Base-by-base conservation (phyloP, 805 yeast genomes). In the Candida ulmi region DNA sequence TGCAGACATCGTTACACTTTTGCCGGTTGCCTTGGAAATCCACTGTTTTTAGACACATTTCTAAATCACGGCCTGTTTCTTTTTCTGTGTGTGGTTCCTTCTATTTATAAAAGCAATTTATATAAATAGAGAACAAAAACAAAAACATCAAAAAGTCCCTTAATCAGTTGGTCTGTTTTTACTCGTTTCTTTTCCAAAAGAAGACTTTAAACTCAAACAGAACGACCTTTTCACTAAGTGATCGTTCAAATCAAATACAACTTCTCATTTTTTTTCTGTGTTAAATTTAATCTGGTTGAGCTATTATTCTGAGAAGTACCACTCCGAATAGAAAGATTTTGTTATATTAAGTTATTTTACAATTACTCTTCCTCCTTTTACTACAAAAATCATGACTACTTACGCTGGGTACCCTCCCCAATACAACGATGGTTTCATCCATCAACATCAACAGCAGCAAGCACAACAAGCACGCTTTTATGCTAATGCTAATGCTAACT, bases 181-280 rank as follows among this genome's bases (percentile, higher is more conserved):
- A 5, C 12, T 26, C 7, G 13, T 26, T 26, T 26, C 29, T 13
- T 26, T 26, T 13, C n/a, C 15, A 6, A n/a, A 29, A n/a, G n/a
- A n/a, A n/a, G n/a, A n/a, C n/a, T n/a, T n/a, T n/a, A n/a, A n/a
- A n/a, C n/a, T n/a, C n/a, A n/a, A n/a, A n/a, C n/a, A n/a, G 42
- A 45, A 32, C 68, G 71, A 65, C 62, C 71, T 65, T 65, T 65
- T 65, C 52, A 52, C 53, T 65, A 65, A 65, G 71, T 62, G 46
- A 58, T 65, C 71, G 69, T 52, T 57, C 47, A 28, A 29, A 30
- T 26, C 30, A n/a, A 35, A 39, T 17, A 33, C 5, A 27, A 15
- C 32, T 15, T 21, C 11, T 17, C 13, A 26, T 9, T 24, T 17
- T 30, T 31, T 23, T 15, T n/a, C 26, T 18, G 29, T n/a, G 15